Base-by-base conservation (phyloP, 2,329 filamentous ascomycete genomes). In the Beauveria scarabaeidicola region DNA sequence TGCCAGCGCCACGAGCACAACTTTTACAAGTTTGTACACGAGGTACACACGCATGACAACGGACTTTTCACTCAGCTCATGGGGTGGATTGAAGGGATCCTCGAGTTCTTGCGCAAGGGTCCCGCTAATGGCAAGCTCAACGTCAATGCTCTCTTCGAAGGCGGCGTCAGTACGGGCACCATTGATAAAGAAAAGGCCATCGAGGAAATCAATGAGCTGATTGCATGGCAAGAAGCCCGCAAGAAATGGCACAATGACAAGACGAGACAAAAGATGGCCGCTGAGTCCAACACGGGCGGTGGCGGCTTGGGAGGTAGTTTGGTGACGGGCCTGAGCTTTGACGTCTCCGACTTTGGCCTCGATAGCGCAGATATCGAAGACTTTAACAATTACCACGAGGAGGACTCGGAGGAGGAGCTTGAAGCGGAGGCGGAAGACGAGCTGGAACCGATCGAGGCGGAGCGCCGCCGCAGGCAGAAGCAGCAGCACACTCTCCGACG, bases 171-270 rank as follows among this genome's bases (percentile, higher is more conserved):
- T 64, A 79, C 81, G 25, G 82, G 83, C 7, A 72, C 80, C 55
- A 77, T 99, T 55, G 82, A 97, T 70, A 87, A 86, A 70, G 78
- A 82, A 2, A 83, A 84, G 64, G 89, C 89, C 0, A 84, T 92
- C 9, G 75, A 75, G 3, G 94, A 99, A 75, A 92, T 97, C 68
- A 85, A 97, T 68, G 77, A 82, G 32, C 79, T 99, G 53, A 94
- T 99, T 66, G 81, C 87, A 52, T 99, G 94, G 94, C 94, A 99
- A 73, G 90, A 92, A 70, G 90, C 90, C 46, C 81, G 94, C 59
- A 97, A 99, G 81, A 93, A 93, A 75, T 99, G 94, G 94, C 94
- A 99, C 71, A 86, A 93, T 62, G 91, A 96, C 75, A 99, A 99
- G 80, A 99, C 94, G 9, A 80, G 92, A 58, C 94, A 97, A 77